Evolutionary conservation across 768 basidiomycete genomes (phyloP).

Genomic region (Xerocomellus intermedius): DNA sequence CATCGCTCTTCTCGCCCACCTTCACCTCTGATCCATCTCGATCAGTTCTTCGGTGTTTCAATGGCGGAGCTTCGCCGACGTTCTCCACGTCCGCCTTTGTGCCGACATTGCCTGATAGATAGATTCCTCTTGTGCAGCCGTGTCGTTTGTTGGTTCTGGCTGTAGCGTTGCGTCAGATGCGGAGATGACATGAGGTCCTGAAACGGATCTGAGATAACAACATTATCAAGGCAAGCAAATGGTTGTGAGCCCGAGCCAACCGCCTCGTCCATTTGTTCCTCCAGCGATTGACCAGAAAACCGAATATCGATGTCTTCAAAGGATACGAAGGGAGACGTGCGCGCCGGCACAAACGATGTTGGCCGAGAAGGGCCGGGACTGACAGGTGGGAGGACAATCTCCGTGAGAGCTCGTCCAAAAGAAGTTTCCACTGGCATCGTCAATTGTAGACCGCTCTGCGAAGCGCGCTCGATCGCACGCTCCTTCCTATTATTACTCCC

Average conservation of each 20-base stretch:
- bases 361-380: background rate
- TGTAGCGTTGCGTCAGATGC: background rate
- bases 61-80: background rate
- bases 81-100: slow-evolving; percentile 4
- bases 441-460: background rate
- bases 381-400: background rate
- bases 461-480: slow-evolving; percentile 3
- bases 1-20: background rate
- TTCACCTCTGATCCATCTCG: background rate
- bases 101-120: background rate
- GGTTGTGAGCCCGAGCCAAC: slow-evolving; percentile 5
- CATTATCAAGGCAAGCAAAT: slow-evolving; percentile 20
- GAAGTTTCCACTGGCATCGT: background rate
- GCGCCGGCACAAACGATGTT: background rate
- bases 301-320: slow-evolving; percentile 1
- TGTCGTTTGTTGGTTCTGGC: background rate
- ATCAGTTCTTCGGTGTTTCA: slow-evolving; percentile 20
- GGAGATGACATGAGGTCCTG: background rate
- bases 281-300: background rate
- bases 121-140: background rate
- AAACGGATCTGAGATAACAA: background rate
- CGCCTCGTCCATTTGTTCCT: background rate
- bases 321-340: slow-evolving; percentile 18
- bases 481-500: slow-evolving; percentile 4
- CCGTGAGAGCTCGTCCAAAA: background rate